phyloP scores from a whole-genome alignment of 768 basidiomycete species.

The Rhizopogon vinicolor region DNA sequence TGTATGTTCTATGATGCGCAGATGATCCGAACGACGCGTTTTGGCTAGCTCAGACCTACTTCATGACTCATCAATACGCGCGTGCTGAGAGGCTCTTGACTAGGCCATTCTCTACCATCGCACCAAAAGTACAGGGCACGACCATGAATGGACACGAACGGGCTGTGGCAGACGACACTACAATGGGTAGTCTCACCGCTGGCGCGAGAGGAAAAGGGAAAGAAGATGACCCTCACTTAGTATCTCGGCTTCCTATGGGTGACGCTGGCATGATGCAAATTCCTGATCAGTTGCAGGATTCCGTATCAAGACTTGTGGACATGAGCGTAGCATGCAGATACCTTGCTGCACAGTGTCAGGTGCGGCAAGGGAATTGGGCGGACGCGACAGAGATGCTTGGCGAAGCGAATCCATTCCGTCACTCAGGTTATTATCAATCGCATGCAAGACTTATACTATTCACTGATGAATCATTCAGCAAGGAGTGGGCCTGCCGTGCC shows the following conservation, averaged over 20 bases:
- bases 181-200: conserved; percentile 38
- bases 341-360: conserved; percentile 92
- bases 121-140: conserved; percentile 33
- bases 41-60: conserved; percentile 98
- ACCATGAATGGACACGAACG: conserved; percentile 20
- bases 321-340: conserved; percentile 96
- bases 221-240: conserved; percentile 40
- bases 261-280: conserved; percentile 69
- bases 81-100: conserved; percentile 90
- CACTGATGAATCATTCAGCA: conserved; percentile 28
- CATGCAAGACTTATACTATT: background rate
- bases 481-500: conserved; percentile 67
- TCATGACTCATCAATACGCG: conserved; percentile 92
- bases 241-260: conserved; percentile 64
- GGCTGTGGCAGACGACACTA: conserved; percentile 17
- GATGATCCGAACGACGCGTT: conserved; percentile 98
- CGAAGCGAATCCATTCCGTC: conserved; percentile 84
- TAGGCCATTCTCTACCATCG: conserved; percentile 68
- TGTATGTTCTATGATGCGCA: conserved; percentile 23
- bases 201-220: conserved; percentile 58
- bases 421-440: conserved; percentile 44
- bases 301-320: conserved; percentile 78
- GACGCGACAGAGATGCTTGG: conserved; percentile 93
- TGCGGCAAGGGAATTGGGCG: conserved; percentile 87
- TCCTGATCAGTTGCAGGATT: conserved; percentile 57